phyloP scores from a whole-genome alignment of 2,329 filamentous ascomycete species.

The Drechslerella coelobrocha region DNA sequence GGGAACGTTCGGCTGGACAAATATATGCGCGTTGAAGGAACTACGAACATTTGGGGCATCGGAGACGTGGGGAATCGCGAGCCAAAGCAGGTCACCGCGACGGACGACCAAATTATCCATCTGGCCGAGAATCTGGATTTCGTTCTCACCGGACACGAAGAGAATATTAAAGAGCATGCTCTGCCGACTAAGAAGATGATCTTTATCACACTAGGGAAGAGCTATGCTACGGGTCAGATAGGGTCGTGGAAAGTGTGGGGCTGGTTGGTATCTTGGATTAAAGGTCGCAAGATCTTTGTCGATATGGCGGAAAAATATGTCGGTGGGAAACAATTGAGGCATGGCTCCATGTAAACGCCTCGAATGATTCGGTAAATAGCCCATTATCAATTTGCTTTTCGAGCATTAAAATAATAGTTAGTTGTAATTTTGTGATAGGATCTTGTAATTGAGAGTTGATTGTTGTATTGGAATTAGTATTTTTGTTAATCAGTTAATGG shows the following conservation, averaged over 20 bases:
- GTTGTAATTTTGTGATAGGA: too few species aligned
- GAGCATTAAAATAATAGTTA: too few species aligned
- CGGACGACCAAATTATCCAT: constrained; percentile 51
- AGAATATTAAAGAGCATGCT: constrained; percentile 47
- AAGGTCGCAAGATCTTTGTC: constrained; percentile 50
- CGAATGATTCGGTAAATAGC: too few species aligned
- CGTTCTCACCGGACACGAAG: constrained; percentile 28
- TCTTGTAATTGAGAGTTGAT: too few species aligned
- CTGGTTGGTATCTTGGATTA: constrained; percentile 48
- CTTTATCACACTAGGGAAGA: constrained; percentile 51
- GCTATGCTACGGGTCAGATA: constrained; percentile 49
- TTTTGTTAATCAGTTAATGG: too few species aligned
- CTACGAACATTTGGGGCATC: constrained; percentile 51
- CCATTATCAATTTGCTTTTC: too few species aligned
- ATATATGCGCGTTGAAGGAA: constrained; percentile 48
- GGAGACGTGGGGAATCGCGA: constrained; percentile 51
- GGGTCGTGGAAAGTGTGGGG: constrained; percentile 51
- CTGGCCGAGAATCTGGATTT: constrained; percentile 46
- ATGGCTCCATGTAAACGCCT: constrained; percentile 51
- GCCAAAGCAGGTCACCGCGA: constrained; percentile 49
- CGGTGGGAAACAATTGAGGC: constrained; percentile 48
- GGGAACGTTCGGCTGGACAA: constrained; percentile 49
- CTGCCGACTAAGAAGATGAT: constrained; percentile 47
- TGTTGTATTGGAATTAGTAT: too few species aligned
- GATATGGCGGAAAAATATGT: constrained; percentile 50